phyloP scores from a whole-genome alignment of 2,329 filamentous ascomycete genomes.

The Pseudocercospora macadamiae region DNA sequence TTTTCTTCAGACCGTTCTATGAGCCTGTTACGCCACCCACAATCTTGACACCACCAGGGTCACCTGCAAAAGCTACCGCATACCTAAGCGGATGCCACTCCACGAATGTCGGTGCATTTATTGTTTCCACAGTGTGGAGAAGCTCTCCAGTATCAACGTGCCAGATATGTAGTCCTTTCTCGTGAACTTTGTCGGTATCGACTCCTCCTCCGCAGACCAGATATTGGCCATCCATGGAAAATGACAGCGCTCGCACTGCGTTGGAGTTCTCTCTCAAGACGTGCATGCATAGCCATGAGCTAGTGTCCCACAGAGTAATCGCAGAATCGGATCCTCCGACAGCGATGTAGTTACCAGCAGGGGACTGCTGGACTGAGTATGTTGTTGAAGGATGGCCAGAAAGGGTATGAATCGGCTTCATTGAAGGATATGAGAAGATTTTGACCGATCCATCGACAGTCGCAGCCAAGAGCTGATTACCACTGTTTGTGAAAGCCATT shows the following conservation, averaged over 20 bases:
- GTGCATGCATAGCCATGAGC: conserved; percentile 74
- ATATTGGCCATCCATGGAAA: conserved; percentile 77
- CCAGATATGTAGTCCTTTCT: conserved; percentile 68
- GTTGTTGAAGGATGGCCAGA: conserved; percentile 75
- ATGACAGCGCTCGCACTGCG: conserved; percentile 72
- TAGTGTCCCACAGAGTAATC: conserved; percentile 76
- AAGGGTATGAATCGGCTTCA: conserved; percentile 59
- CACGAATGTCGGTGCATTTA: conserved; percentile 65
- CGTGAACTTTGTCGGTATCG: conserved; percentile 59
- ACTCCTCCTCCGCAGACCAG: conserved; percentile 66
- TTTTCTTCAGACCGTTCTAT: not conserved
- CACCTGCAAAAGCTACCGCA: conserved; percentile 70
- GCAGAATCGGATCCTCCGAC: conserved; percentile 76
- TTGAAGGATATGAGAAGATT: conserved; percentile 69
- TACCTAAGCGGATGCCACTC: conserved; percentile 78
- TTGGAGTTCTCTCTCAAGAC: conserved; percentile 69
- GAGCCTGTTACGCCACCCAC: conserved; percentile 50
- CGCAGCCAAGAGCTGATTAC: conserved; percentile 70
- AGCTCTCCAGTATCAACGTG: conserved; percentile 75
- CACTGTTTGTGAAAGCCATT: conserved; percentile 73
- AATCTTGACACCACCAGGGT: conserved; percentile 69
- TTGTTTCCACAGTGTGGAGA: conserved; percentile 71
- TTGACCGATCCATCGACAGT: conserved; percentile 72
- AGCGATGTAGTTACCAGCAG: conserved; percentile 71
- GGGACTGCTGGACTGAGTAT: conserved; percentile 69